Percentiles rank a stretch among this genome's conserved stretches.
phyloP scores from a whole-genome alignment of 192 early-diverging fungal genomes.

The Dimargaris cristalligena region DNA sequence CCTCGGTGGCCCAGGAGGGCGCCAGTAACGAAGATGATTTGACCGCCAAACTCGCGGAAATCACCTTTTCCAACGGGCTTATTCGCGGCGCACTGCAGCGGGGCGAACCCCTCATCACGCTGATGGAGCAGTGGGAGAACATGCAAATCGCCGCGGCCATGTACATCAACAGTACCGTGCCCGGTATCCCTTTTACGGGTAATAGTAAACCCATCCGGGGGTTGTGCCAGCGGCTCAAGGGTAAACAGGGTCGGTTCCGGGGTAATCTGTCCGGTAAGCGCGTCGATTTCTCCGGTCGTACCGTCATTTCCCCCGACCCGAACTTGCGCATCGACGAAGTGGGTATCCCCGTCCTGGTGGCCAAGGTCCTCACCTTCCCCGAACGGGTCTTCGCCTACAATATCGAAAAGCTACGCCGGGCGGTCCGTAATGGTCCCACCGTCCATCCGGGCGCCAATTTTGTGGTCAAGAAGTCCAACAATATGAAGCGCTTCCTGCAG shows the following conservation, averaged over 20 bases:
- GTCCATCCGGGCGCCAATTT: slow-evolving; percentile 86
- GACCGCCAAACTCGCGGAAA: slow-evolving; percentile 88
- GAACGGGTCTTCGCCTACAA: slow-evolving; percentile 86
- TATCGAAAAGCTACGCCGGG: slow-evolving; percentile 54
- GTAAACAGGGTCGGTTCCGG: slow-evolving; percentile 96
- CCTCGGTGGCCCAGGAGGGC: slow-evolving; percentile 85
- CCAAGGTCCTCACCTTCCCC: slow-evolving; percentile 87
- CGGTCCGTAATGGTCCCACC: slow-evolving; percentile 74
- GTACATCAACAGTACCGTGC: slow-evolving; percentile 93
- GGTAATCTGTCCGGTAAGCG: slow-evolving; percentile 98
- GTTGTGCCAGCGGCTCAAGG: slow-evolving; percentile 92
- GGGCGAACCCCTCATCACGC: slow-evolving; percentile 43
- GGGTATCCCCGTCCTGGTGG: slow-evolving; percentile 80
- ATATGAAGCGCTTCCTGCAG: slow-evolving; percentile 49
- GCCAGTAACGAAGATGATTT: slow-evolving; percentile 94
- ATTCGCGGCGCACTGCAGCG: slow-evolving; percentile 45
- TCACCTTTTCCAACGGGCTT: slow-evolving; percentile 74
- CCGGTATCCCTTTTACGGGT: slow-evolving; percentile 57
- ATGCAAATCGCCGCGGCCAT: slow-evolving; percentile 82
- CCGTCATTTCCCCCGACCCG: slow-evolving; percentile 98
- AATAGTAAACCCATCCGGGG: slow-evolving; percentile 58
- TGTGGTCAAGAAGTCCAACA: slow-evolving; percentile 36
- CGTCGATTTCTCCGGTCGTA: slow-evolving; percentile 96
- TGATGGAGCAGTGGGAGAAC: slow-evolving; percentile 95
- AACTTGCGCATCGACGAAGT: slow-evolving; percentile 95